Evolutionary conservation across 2,329 filamentous ascomycete species (phyloP).

Genomic region (Neocatenulostroma microsporum): DNA sequence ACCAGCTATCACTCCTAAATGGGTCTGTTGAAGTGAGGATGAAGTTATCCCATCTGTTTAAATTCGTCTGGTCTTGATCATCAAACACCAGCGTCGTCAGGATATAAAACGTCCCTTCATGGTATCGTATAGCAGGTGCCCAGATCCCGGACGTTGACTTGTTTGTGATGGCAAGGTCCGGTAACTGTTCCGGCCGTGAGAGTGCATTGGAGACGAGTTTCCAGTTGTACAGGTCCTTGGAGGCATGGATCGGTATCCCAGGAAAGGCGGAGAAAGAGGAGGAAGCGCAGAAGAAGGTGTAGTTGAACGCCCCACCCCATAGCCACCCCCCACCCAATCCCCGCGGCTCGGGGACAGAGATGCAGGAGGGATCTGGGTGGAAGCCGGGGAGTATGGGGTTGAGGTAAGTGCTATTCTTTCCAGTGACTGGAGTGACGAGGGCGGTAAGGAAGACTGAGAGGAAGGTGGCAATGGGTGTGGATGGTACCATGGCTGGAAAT

Average conservation of each 20-base stretch:
- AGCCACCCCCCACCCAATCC: too few species aligned
- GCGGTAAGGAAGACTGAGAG: too few species aligned
- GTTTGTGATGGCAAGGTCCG: slow-evolving; percentile 26
- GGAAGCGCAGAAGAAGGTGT: slow-evolving; percentile 38
- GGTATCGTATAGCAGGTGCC: slow-evolving; percentile 34
- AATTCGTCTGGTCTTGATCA: too few species aligned
- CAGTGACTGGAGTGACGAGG: too few species aligned
- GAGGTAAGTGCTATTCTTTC: too few species aligned
- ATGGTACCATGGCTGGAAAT: too few species aligned
- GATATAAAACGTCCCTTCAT: slow-evolving; percentile 34
- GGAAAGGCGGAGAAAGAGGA: slow-evolving; percentile 40
- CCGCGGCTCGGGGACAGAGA: slow-evolving; percentile 39
- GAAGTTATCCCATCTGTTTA: slow-evolving; percentile 37
- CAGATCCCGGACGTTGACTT: slow-evolving; percentile 35
- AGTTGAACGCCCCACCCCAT: too few species aligned
- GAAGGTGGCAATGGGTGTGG: too few species aligned
- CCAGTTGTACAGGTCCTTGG: slow-evolving; percentile 37
- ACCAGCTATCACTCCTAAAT: slow-evolving; percentile 39
- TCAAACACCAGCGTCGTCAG: slow-evolving; percentile 26
- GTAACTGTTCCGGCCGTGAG: slow-evolving; percentile 31
- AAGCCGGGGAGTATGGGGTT: too few species aligned
- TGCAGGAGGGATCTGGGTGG: slow-evolving; percentile 39
- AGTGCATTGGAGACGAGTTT: slow-evolving; percentile 29
- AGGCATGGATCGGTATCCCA: slow-evolving; percentile 38
- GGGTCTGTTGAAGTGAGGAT: slow-evolving; percentile 40